Evolutionary conservation across 768 basidiomycete genomes (phyloP).

Genomic region (Sarcodon aspratus): DNA sequence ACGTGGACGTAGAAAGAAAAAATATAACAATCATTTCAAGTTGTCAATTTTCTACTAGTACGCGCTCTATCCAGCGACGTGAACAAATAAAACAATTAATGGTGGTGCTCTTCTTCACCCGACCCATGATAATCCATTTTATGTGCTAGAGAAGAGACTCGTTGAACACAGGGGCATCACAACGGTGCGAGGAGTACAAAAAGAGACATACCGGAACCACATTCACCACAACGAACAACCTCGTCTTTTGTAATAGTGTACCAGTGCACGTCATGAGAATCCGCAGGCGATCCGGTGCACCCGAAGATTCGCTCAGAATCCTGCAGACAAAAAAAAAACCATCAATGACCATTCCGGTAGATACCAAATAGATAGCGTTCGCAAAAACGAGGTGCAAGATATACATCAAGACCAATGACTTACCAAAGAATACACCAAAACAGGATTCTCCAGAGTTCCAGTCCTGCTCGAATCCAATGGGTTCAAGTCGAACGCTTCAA

Average conservation of each 20-base stretch:
- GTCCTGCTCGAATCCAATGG: slow-evolving; percentile 77
- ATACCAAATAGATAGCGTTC: slow-evolving; percentile 1
- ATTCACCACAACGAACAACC: slow-evolving; percentile 79
- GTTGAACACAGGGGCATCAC: no score
- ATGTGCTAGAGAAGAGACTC: slow-evolving; percentile 38
- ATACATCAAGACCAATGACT: slow-evolving; percentile 20
- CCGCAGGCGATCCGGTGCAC: slow-evolving; percentile 90
- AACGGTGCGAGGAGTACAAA: not conserved
- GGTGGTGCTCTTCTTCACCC: slow-evolving; percentile 35
- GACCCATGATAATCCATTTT: slow-evolving; percentile 60
- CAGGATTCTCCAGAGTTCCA: slow-evolving; percentile 81
- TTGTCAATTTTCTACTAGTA: not conserved
- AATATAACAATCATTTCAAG: not conserved
- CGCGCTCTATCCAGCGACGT: no score
- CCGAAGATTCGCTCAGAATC: slow-evolving; percentile 79
- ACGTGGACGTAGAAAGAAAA: no score
- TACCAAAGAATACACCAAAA: slow-evolving; percentile 81
- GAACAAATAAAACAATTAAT: no score
- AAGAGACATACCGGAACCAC: slow-evolving; percentile 71
- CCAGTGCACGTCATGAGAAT: slow-evolving; percentile 93
- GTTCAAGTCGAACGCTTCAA: slow-evolving; percentile 82
- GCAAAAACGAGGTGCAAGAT: not conserved
- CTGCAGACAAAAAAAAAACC: slow-evolving; percentile 25
- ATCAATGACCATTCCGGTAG: slow-evolving; percentile 1
- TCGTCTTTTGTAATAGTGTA: slow-evolving; percentile 56